Evolutionary conservation across 1,139 yeast genomes (phyloP).

Genomic region (Saccharomyces hybrid): DNA sequence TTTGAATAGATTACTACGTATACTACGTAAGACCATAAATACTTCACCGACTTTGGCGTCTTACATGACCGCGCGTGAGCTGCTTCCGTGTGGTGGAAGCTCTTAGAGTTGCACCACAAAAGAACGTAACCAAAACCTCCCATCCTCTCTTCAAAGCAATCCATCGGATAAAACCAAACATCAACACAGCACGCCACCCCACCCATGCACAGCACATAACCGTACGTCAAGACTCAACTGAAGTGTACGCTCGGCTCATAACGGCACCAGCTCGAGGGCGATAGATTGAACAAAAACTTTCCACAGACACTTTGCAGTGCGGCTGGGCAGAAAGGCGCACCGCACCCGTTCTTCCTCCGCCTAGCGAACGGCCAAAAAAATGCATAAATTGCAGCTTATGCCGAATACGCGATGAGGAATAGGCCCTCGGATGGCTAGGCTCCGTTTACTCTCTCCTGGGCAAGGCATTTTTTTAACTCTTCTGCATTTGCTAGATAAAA

Average conservation of each 20-base stretch:
- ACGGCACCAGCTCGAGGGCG: background rate
- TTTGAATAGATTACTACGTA: slow-evolving; percentile 23
- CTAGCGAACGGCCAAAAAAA: background rate
- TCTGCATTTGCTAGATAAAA: background rate
- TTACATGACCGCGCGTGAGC: no score
- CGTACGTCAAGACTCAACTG: no score
- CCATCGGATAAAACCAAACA: no score
- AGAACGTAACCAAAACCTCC: background rate
- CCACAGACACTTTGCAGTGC: background rate
- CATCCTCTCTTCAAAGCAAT: no score
- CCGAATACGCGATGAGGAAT: background rate
- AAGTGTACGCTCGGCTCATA: no score
- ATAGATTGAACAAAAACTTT: no score
- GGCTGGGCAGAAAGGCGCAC: background rate
- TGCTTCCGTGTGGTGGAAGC: background rate
- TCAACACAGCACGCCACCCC: no score
- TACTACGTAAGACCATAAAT: background rate
- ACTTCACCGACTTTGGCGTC: background rate
- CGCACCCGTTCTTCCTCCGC: background rate
- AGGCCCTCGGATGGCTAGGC: background rate
- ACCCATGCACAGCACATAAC: no score
- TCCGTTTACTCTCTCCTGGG: background rate
- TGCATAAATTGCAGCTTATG: background rate
- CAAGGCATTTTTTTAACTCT: background rate
- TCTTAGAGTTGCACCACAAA: background rate